Conservation (phyloP, 2,329 filamentous ascomycete genomes). For the Colletotrichum truncatum region DNA sequence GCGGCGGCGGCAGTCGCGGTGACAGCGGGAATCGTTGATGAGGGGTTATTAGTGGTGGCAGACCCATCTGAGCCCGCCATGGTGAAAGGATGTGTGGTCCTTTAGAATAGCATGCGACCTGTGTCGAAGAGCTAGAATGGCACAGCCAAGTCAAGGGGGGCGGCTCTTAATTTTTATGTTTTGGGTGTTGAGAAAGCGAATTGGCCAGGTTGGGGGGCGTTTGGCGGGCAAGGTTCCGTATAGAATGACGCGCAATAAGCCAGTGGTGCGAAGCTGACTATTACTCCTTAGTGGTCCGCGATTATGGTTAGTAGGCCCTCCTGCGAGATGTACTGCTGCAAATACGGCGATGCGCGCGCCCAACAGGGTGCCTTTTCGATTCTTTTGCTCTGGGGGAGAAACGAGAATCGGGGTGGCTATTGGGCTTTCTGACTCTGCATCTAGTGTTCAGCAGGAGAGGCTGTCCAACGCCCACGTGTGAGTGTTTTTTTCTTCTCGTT, state of each 20-base stretch:
- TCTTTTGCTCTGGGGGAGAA: no score
- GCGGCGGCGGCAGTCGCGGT: constrained; percentile 33
- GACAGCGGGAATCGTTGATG: background rate
- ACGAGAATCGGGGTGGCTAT: no score
- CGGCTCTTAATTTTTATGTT: constrained; percentile 21
- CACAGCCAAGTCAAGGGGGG: constrained; percentile 1
- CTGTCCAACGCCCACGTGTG: background rate
- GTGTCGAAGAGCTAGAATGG: background rate
- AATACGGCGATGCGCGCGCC: constrained; percentile 1
- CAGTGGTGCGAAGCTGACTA: background rate
- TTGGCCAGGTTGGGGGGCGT: constrained; percentile 11
- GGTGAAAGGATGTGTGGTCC: constrained; percentile 13
- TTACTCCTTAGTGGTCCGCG: background rate
- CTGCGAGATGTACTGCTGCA: background rate
- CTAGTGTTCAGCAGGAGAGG: background rate
- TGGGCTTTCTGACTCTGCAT: background rate
- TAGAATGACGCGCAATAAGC: constrained; percentile 3
- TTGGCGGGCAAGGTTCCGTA: background rate
- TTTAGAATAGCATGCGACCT: constrained; percentile 23
- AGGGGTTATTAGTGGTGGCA: constrained; percentile 8
- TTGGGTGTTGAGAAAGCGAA: constrained; percentile 12
- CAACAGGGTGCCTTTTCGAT: no score
- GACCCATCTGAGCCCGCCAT: constrained; percentile 29
- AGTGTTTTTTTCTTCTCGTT: background rate
- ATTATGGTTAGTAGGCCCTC: constrained; percentile 2